Base-by-base conservation (phyloP, 768 basidiomycete species). In the Boletus pseudo-olivaceus region DNA sequence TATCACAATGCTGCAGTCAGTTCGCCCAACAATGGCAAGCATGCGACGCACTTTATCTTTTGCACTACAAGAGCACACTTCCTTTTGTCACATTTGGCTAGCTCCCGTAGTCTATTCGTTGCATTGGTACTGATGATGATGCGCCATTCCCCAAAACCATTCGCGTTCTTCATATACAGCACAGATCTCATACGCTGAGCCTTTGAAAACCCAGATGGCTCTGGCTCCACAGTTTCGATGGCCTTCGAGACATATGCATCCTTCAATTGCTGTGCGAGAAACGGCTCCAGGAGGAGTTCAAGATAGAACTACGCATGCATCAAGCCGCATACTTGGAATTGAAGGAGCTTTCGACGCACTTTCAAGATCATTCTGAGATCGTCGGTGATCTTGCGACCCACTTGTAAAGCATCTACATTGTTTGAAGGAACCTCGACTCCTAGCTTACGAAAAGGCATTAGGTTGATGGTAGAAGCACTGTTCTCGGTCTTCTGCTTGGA, bases 141-240 rank as follows among this genome's bases (percentile, higher is more conserved):
- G 0, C 71, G 70, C 87, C 87, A 88, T 26, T 79, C 75, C 3
- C 87, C 87, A 40, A 87, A 85, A 0, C 80, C 82, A 9, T 78
- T 73, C 0, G 78, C 76, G 38, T 75, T 82, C 26, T 84, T 79
- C 54, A 84, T 84, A 63, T 84, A 78, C 1, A 85, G 67, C 0
- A 82, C 82, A 59, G 82, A 77, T 64, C 80, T 84, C 74, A 83
- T 75, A 0, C 83, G 81, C 48, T 80, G 83, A 0, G 82, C 76
- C 47, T 70, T 70, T 0, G 81, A 80, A 49, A 71, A 78, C 1
- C 73, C 75, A 6, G 66, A 60, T 2, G 66, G 61, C 12, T 37
- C 38, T 29, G 51, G 14, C n/a, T 67, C 59, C 8, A 19, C 19
- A n/a, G 15, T n/a, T n/a, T 47, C 42, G 12, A 8, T 3, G 9